Base-by-base conservation (phyloP, 208 protist genomes). In the Acanthamoeba royreba region DNA sequence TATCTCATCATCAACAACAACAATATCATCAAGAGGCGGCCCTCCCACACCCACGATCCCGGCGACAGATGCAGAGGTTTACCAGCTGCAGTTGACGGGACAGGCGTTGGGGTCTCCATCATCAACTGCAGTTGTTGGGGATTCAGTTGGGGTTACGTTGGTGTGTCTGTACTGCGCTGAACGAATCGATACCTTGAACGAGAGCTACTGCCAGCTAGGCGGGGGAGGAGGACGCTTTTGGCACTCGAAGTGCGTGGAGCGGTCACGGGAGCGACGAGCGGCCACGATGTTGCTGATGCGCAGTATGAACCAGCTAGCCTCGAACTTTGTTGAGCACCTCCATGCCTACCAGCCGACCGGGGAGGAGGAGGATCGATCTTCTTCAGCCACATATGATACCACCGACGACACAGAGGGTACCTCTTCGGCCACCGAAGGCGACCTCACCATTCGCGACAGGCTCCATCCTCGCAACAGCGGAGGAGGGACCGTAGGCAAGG, bases 281-380 rank as follows among this genome's bases (percentile, higher is more conserved):
- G 53, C 38, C 11, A 85, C 74, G 9, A 85, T 85, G 74, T 33
- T 46, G 74, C 74, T 85, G 22, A 85, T 85, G 74, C 74, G 53
- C 74, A 85, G 74, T 45, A 85, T 85, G 74, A 85, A 83, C 43
- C 40, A 83, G 72, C 72, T 83, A 19, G 42, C 72, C 4, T 83
- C 72, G 0, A 47, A 11, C 72, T 83, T 83, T 38, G 38, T 5
- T 7, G 19, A 2, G 19, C 3, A 17, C 13, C 11, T 9, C 69
- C 43, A 53, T 17, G 72, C 46, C 43, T 28, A 53, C n/a, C n/a
- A n/a, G n/a, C n/a, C n/a, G n/a, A n/a, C n/a, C n/a, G n/a, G n/a
- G 22, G 74, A 85, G 43, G 74, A 9, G 4, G 74, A 77, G 5
- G 66, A 85, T 31, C 74, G 74, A 19, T 85, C 74, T 7, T 5